Evolutionary conservation across 2,329 filamentous ascomycete genomes (phyloP), one percentile per base, ranked within the genome.

Genomic region (Claviceps sp.): DNA sequence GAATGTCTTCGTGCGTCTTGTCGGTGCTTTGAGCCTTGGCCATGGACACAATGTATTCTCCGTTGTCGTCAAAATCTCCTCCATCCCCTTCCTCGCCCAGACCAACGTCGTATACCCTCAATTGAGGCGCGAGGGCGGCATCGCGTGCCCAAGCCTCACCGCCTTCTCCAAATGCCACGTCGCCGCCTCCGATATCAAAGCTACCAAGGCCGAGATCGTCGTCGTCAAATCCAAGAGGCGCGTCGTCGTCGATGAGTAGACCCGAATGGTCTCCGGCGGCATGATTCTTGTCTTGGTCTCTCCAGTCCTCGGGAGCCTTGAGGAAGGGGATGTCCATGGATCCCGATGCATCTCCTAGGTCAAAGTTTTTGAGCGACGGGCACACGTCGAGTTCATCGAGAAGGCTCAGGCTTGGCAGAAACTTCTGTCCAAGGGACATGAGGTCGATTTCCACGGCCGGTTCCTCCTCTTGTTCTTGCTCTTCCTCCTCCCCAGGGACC

Each of bases 141-240:
- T 96, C 89, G 59, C 84, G 82, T 5, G 91, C 93, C 91, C 93
- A 98, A 1, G 85, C 88, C 66, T 98, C 93, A 56, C 93, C 93
- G 54, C 93, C 93, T 65, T 97, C 90, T 26, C 93, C 93, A 63
- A 98, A 98, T 13, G 87, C 87, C 52, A 89, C 79, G 56, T 94
- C 85, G 40, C 93, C 85, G 40, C 79, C 71, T 46, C 81, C 78
- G 46, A 84, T 70, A 56, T 88, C 85, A 50, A 88, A 88, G 47
- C 78, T 84, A 44, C 82, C 87, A 40, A 90, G 71, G 40, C 77
- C 78, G 56, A 84, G 78, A 58, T 90, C 89, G 58, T 90, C 86
- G 40, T 72, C 69, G 42, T 72, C 70, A 59, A 95, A 94, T 11
- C 87, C 89, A 52, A 81, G 77, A 16, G 83, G 85, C 59, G 89